Base-by-base conservation (phyloP, 345 rosid species). In the Zanthoxylum bungeanum region DNA sequence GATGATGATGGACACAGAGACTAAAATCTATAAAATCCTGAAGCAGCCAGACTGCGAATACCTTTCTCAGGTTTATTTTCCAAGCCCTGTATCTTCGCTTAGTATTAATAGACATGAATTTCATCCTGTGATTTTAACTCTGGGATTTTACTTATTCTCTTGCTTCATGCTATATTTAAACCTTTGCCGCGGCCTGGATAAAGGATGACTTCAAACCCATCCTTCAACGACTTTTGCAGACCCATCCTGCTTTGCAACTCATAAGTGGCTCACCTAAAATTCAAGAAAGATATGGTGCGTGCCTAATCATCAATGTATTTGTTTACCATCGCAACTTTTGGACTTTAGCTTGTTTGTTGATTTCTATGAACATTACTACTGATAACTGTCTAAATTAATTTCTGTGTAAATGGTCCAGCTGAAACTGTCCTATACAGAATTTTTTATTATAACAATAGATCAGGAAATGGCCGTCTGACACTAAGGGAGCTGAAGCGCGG, bases 361-460 rank as follows among this genome's bases (percentile, higher is more conserved):
- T 66, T 31, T 1, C 1, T 34, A 1, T 22, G 7, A 44, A 16
- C 49, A 7, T 52, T 12, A 63, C 30, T 68, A 77, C 73, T 72
- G 69, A 77, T 68, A 21, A 14, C 36, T 28, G 52, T n/a, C 40
- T 51, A 79, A 42, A 47, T 56, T 60, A 44, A 61, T 65, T 74
- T 72, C 64, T 83, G 66, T 75, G 64, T 50, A 73, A 68, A 59
- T 79, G 77, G 64, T 57, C 71, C 96, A 95, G 99, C 91, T 79
- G 96, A 94, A 89, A 94, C 98, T 57, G 98, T 94, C 73, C 83
- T 92, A 85, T 91, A 90, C 91, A 87, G 96, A 86, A 92, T 95
- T 75, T 95, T 95, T 82, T 92, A 88, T 86, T 76, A 87, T 83
- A 79, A 83, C 70, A 92, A 89, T 83, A 88, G 97, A 89, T 85